Evolutionary conservation across 2,329 filamentous ascomycete genomes (phyloP), one percentile per base, ranked within the genome.

Genomic region (Blastomyces parvus): DNA sequence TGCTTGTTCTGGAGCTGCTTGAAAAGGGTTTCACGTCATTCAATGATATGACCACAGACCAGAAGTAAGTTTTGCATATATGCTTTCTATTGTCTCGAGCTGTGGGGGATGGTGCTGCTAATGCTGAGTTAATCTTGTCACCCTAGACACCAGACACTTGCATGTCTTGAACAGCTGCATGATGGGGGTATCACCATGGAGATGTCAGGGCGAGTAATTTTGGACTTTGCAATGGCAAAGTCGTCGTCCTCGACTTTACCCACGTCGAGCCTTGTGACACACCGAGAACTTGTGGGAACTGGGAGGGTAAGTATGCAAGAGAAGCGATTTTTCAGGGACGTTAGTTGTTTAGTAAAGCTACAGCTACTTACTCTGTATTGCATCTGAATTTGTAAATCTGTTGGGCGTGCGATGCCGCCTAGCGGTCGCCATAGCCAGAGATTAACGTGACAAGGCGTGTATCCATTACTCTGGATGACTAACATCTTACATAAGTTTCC

Each of bases 141-240:
- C 42, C 14, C 25, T 19, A 55, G 50, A n/a, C 13, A 27, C 11
- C 52, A 55, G 33, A 22, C 52, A 17, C 52, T 55, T 27, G 52
- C 25, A 27, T 55, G 52, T 22, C 52, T 55, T 36, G 52, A 30
- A 27, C 52, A 55, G 33, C 52, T 55, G 25, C 52, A 27, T 36
- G 52, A 55, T 27, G 52, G 33, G 52, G 52, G 33, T 27, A 30
- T 36, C 25, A 27, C 25, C 52, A 55, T 8, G 52, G 22, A 36
- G 52, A 55, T 55, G 22, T 55, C 33, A 30, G 13, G 52, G 52
- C 52, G 52, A 55, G 52, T 36, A 55, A 55, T 55, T 55, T 55
- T 55, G 52, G 52, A 36, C 25, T 55, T 36, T 4, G 33, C 25
- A 36, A 55, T 19, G 52, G 52, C 25, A 27, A 55, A 36, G 22